These are phyloP conservation scores for Amoebophrya sp. DNA, from an alignment of 169 alveolate species.

Conservation along the genomic window DNA sequence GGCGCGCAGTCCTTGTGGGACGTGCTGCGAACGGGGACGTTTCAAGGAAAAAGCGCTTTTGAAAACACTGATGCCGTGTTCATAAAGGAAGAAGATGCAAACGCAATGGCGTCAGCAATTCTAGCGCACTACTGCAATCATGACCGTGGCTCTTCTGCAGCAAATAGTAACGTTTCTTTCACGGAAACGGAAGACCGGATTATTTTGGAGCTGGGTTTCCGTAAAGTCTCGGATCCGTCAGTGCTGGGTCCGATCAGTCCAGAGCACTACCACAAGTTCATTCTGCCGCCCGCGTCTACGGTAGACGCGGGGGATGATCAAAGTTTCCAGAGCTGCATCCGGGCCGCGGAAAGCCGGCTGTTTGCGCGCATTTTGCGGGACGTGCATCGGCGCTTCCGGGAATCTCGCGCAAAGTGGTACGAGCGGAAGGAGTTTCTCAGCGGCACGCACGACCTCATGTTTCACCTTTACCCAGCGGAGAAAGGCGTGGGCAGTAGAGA, in stretches of 20 bases:
- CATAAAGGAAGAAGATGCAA: too few relatives aligned
- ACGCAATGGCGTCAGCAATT: too few relatives aligned
- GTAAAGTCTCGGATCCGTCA: background rate
- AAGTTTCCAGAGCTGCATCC: background rate
- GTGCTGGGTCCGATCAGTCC: background rate
- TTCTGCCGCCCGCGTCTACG: background rate
- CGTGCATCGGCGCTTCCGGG: background rate
- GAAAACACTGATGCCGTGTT: too few relatives aligned
- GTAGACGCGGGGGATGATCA: too few relatives aligned
- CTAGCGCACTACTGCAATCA: background rate
- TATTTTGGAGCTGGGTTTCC: background rate
- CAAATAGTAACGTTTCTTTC: too few relatives aligned
- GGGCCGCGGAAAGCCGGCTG: background rate
- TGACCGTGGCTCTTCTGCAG: background rate
- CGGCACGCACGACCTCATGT: too few relatives aligned
- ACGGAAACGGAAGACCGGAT: background rate
- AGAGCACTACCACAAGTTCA: background rate
- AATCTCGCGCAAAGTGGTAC: background rate
- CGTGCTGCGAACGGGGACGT: too few relatives aligned
- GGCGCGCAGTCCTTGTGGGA: too few relatives aligned
- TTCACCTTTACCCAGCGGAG: too few relatives aligned
- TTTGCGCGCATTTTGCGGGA: background rate
- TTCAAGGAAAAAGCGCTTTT: too few relatives aligned
- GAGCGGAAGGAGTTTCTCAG: background rate
- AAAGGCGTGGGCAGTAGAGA: too few relatives aligned